Conservation (phyloP, 228 moss, liverwort and hornwort species). For the Sphagnum magellanicum region DNA sequence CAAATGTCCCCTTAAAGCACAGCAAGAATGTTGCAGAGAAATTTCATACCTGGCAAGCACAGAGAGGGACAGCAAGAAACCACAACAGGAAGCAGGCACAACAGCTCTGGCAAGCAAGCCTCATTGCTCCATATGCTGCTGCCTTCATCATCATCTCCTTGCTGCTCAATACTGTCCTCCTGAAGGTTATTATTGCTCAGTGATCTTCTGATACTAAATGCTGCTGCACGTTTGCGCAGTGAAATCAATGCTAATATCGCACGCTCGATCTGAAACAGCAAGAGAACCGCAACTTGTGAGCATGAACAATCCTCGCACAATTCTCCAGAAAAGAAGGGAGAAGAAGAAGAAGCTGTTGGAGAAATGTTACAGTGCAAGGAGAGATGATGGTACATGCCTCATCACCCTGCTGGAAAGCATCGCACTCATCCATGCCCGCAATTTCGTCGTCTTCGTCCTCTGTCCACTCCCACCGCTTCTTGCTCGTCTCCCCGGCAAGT, state of each 20-base stretch:
- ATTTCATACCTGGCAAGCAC: conserved; percentile 61
- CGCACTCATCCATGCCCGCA: conserved; percentile 54
- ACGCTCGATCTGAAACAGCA: conserved; percentile 56
- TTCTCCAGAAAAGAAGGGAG: neutral
- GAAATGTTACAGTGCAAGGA: neutral
- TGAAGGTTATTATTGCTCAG: conserved; percentile 10
- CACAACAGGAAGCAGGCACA: conserved; percentile 71
- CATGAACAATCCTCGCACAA: neutral
- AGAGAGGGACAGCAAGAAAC: conserved; percentile 76
- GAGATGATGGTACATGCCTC: conserved; percentile 36
- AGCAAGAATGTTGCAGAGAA: neutral
- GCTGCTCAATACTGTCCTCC: conserved; percentile 21
- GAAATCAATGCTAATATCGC: conserved; percentile 70
- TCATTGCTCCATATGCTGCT: conserved; percentile 97
- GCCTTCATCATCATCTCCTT: conserved; percentile 49
- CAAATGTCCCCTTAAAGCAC: neutral
- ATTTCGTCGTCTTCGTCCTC: conserved; percentile 55
- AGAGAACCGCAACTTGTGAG: neutral
- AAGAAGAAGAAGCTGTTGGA: neutral
- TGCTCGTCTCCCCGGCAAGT: neutral
- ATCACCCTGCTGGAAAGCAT: conserved; percentile 68
- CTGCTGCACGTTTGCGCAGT: conserved; percentile 55
- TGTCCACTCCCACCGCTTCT: conserved; percentile 23
- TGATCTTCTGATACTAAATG: conserved; percentile 33
- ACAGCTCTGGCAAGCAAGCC: conserved; percentile 74